These are phyloP conservation scores for Apiotrichum brassicae DNA, from an alignment of 1,284 basidiomycete genomes.

Conservation along the genomic window DNA sequence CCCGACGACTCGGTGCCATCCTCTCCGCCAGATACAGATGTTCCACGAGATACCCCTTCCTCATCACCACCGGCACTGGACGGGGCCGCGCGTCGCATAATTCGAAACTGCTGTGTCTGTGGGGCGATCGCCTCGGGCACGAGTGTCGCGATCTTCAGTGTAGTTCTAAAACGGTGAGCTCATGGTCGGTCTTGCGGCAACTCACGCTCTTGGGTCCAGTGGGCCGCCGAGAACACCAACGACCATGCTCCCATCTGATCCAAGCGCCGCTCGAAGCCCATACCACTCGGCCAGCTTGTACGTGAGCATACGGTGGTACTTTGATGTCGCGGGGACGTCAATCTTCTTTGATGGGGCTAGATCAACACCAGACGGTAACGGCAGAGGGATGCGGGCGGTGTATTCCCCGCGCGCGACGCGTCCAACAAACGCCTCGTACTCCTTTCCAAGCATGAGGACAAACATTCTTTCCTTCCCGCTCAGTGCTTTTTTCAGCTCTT, in stretches of 20 bases:
- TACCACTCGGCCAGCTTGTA: constrained; percentile 46
- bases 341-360: constrained; percentile 23
- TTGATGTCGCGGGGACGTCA: constrained; percentile 24
- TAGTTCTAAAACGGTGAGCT: constrained; percentile 13
- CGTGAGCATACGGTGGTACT: constrained; percentile 42
- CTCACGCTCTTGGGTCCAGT: constrained; percentile 31
- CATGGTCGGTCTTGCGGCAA: not conserved
- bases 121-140: constrained; percentile 16
- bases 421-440: constrained; percentile 36
- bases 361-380: constrained; percentile 8
- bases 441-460: constrained; percentile 35
- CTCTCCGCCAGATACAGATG: constrained; percentile 15
- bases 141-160: constrained; percentile 14
- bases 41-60: constrained; percentile 13
- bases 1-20: constrained; percentile 15
- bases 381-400: constrained; percentile 4
- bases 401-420: constrained; percentile 19
- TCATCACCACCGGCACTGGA: constrained; percentile 11
- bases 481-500: constrained; percentile 34
- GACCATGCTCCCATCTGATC: constrained; percentile 23
- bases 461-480: constrained; percentile 39
- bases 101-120: constrained; percentile 31
- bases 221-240: constrained; percentile 28
- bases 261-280: constrained; percentile 31
- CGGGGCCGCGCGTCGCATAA: constrained; percentile 35